phyloP scores from a whole-genome alignment of 495 filamentous ascomycete species.

The Hyaloscypha hepaticicola region DNA sequence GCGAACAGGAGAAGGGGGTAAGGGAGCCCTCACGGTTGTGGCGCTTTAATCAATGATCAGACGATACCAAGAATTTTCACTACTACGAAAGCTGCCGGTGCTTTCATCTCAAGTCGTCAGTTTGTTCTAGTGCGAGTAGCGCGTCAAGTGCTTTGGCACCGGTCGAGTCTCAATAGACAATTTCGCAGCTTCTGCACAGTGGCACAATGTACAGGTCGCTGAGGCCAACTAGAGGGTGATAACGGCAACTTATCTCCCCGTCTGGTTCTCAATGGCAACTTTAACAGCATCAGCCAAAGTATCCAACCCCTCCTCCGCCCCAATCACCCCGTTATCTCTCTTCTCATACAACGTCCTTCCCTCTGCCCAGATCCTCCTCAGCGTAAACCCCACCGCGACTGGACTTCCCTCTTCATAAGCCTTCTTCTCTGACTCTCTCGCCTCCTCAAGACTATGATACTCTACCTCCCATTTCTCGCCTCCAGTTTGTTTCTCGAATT shows the following conservation, averaged over 20 bases:
- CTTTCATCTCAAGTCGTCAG: too few species aligned
- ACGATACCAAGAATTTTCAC: too few species aligned
- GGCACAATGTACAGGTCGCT: too few species aligned
- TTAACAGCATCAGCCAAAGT: slow-evolving; percentile 48
- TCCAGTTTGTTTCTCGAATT: slow-evolving; percentile 63
- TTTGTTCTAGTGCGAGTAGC: too few species aligned
- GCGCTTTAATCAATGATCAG: too few species aligned
- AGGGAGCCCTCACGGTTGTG: too few species aligned
- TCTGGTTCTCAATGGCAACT: slow-evolving; percentile 36
- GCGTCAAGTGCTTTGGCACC: too few species aligned
- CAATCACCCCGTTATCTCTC: slow-evolving; percentile 62
- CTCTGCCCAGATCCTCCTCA: slow-evolving; percentile 69
- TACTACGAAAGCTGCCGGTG: too few species aligned
- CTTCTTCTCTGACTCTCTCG: slow-evolving; percentile 53
- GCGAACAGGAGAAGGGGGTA: slow-evolving; percentile 23
- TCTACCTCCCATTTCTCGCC: slow-evolving; percentile 49
- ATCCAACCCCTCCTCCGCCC: slow-evolving; percentile 42
- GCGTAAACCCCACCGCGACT: slow-evolving; percentile 53
- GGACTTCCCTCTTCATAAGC: slow-evolving; percentile 55
- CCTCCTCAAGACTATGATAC: slow-evolving; percentile 49
- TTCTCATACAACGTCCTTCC: slow-evolving; percentile 68
- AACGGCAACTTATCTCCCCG: background rate
- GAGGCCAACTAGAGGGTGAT: too few species aligned
- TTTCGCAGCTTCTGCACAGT: too few species aligned
- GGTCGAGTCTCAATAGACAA: too few species aligned